Base-by-base conservation (phyloP, 148 eudicot genomes). In the Gaultheria prostrata region DNA sequence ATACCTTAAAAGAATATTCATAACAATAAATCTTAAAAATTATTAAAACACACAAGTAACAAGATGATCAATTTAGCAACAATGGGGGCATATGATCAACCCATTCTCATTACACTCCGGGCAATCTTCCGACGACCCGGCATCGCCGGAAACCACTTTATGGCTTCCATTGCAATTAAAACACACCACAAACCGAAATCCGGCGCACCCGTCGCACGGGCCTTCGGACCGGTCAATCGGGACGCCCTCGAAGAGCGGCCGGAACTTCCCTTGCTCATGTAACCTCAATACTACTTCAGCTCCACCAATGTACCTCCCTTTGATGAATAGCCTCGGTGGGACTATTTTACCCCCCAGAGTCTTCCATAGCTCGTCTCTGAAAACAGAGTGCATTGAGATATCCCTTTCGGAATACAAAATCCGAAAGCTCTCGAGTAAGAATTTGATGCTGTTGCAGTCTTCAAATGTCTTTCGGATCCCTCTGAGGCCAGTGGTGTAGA, bases 31-130 rank as follows among this genome's bases (percentile, higher is more conserved):
- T 76, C 32, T 2, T 46, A 49, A 48, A 10, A 76, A 9, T 24
- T 8, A 63, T 21, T 13, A n/a, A 15, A n/a, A 76, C 48, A 72
- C 11, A 15, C 35, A 46, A 46, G 14, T 48, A 46, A 49, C 10
- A 8, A n/a, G 33, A 46, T 46, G 32, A 24, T 12, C 46, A 71
- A n/a, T 81, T 82, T 84, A 92, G 82, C 89, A 90, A 61, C 98
- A 95, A 82, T 90, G 54, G 20, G 92, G 92, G 86, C 98, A 95
- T 84, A 92, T 89, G 80, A 93, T 87, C 89, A 95, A 83, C 77
- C 98, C 98, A 91, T 95, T 95, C 86, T 95, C 98, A 87, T 95
- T 95, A 84, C 98, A 95, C 76, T 91, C 94, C 30, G 70, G 70
- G 84, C 98, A 95, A 85, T 86, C 73, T 4, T 85, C 87, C 86